These are phyloP conservation scores for Xylariaceae sp. DNA, from an alignment of 2,329 filamentous ascomycete genomes.

Conservation along the genomic window DNA sequence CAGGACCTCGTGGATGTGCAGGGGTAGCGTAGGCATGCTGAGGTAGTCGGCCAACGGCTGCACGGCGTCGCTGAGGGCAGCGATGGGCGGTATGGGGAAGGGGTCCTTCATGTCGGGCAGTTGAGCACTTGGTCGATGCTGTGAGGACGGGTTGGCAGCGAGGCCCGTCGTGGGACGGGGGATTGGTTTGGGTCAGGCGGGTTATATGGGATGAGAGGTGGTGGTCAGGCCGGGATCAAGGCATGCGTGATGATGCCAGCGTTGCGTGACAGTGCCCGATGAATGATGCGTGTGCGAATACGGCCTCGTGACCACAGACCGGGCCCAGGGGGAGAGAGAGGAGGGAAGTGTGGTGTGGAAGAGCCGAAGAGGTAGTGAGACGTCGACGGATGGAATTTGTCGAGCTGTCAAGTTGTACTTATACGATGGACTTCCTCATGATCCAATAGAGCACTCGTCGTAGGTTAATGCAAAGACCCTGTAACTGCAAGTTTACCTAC, in stretches of 20 bases:
- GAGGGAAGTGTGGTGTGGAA: too few relatives aligned
- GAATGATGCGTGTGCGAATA: background rate
- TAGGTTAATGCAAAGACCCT: too few relatives aligned
- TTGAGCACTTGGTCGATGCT: background rate
- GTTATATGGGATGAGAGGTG: constrained; percentile 1
- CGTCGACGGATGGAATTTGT: background rate
- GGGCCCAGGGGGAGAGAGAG: too few relatives aligned
- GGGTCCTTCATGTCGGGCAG: constrained; percentile 61
- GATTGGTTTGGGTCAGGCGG: background rate
- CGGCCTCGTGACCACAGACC: background rate
- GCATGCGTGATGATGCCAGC: constrained; percentile 12
- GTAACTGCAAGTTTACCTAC: too few relatives aligned
- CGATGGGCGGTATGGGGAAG: constrained; percentile 60
- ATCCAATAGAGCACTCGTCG: too few relatives aligned
- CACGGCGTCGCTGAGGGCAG: constrained; percentile 52
- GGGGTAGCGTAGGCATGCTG: constrained; percentile 61
- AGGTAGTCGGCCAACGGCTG: constrained; percentile 62
- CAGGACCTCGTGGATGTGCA: constrained; percentile 74
- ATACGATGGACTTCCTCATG: too few relatives aligned
- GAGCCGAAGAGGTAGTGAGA: too few relatives aligned
- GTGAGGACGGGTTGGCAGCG: background rate
- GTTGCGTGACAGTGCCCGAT: constrained; percentile 6
- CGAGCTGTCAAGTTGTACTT: background rate
- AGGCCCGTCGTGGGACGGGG: background rate
- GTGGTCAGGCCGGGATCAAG: background rate